These are phyloP conservation scores for Circinella umbellata DNA, from an alignment of 371 early-diverging fungal genomes.

Conservation along the genomic window DNA sequence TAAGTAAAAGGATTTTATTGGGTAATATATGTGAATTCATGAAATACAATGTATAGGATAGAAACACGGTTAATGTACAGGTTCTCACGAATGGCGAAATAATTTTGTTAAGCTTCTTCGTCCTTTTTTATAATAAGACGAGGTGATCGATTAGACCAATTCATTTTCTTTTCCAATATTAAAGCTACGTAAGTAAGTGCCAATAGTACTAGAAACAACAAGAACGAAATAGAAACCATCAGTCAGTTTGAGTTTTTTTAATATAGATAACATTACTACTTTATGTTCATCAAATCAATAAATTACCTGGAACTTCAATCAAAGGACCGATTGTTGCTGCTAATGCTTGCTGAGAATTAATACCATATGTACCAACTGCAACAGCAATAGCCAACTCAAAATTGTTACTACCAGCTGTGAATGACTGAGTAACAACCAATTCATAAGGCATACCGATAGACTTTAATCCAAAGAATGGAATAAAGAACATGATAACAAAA, in stretches of 20 bases:
- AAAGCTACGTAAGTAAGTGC: slow-evolving; percentile 32
- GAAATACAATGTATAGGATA: too few species aligned
- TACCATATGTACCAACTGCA: slow-evolving; percentile 71
- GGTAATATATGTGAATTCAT: too few species aligned
- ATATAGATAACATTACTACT: too few species aligned
- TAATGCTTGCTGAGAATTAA: slow-evolving; percentile 67
- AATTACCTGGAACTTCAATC: slow-evolving; percentile 76
- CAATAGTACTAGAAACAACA: slow-evolving; percentile 26
- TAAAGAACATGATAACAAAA: slow-evolving; percentile 63
- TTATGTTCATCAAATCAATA: too few species aligned
- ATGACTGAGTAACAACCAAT: slow-evolving; percentile 63
- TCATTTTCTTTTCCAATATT: slow-evolving; percentile 30
- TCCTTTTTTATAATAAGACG: background rate
- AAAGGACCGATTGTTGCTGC: slow-evolving; percentile 78
- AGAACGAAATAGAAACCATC: too few species aligned
- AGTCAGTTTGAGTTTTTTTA: too few species aligned
- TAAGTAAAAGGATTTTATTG: too few species aligned
- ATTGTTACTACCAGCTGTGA: slow-evolving; percentile 78
- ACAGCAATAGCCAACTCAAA: slow-evolving; percentile 84
- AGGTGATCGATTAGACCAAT: slow-evolving; percentile 21
- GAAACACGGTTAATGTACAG: too few species aligned
- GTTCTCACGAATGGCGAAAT: background rate
- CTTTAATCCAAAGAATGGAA: slow-evolving; percentile 48
- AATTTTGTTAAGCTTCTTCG: background rate
- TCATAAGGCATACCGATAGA: slow-evolving; percentile 46